Percentiles rank a stretch among this genome's conserved stretches.
phyloP scores from a whole-genome alignment of 2,329 filamentous ascomycete species.

The Phaeosphaeria sp. region DNA sequence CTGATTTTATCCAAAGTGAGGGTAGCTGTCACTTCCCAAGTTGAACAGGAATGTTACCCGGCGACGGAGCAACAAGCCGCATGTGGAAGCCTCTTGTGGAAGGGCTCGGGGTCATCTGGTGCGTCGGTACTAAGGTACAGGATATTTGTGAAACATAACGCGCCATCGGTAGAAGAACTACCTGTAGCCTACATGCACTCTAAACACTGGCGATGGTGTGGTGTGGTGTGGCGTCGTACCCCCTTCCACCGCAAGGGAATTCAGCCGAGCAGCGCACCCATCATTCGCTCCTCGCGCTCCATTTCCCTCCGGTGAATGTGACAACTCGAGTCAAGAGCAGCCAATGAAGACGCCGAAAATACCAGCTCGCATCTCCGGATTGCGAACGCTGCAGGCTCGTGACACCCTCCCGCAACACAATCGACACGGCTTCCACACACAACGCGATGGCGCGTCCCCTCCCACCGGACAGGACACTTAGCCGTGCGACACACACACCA shows the following conservation, averaged over 20 bases:
- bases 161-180: background rate
- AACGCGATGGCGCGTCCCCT: slow-evolving; percentile 14
- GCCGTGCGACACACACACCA: background rate
- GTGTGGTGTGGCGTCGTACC: too few relatives aligned
- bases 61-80: slow-evolving; percentile 5
- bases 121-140: slow-evolving; percentile 1
- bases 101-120: slow-evolving; percentile 13
- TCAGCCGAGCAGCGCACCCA: background rate
- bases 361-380: slow-evolving; percentile 15
- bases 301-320: background rate
- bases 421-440: slow-evolving; percentile 3
- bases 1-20: background rate
- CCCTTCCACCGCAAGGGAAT: background rate
- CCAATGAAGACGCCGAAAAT: background rate
- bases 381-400: background rate
- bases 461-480: slow-evolving; percentile 5
- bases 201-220: background rate
- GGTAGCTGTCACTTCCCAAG: slow-evolving; percentile 13
- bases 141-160: background rate
- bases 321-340: background rate
- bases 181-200: background rate
- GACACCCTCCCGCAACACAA: slow-evolving; percentile 9
- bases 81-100: slow-evolving; percentile 8
- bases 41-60: slow-evolving; percentile 12
- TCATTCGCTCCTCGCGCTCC: background rate